These are phyloP conservation scores for Rhododendron molle DNA, from an alignment of 148 eudicot genomes.

Conservation along the genomic window DNA sequence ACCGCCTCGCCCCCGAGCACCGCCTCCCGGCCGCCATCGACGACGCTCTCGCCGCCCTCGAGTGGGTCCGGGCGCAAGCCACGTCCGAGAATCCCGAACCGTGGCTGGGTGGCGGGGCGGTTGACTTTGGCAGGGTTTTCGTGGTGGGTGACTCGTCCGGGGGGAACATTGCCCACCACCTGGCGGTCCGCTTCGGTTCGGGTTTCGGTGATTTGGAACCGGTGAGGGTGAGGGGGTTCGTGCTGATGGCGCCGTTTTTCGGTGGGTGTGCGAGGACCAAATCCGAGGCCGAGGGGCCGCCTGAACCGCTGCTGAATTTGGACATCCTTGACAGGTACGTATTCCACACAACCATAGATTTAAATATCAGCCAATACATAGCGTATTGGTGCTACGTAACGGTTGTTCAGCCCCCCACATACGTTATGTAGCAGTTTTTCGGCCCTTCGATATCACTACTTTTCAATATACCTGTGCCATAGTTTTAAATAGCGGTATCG, in stretches of 20 bases:
- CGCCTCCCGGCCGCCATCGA: constrained; percentile 71
- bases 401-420: no score
- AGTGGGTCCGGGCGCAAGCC: constrained; percentile 56
- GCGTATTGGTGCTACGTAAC: background rate
- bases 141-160: constrained; percentile 80
- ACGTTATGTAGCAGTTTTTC: background rate
- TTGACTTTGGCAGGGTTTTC: constrained; percentile 55
- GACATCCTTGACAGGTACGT: constrained; percentile 63
- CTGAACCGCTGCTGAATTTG: constrained; percentile 40
- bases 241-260: constrained; percentile 68
- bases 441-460: background rate
- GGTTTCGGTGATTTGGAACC: constrained; percentile 31
- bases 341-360: background rate
- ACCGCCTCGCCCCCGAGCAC: constrained; percentile 74
- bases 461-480: background rate
- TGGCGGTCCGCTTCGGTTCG: constrained; percentile 48
- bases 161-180: constrained; percentile 73
- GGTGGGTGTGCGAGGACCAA: constrained; percentile 57
- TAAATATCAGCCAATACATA: no score
- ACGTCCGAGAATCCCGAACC: background rate
- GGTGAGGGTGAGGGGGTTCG: constrained; percentile 49
- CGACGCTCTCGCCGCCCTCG: constrained; percentile 38
- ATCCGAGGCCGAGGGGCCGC: constrained; percentile 54
- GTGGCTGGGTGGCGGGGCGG: constrained; percentile 25
- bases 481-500: no score